Percentiles rank a stretch among this genome's conserved stretches.
These are phyloP conservation scores for Nigrospora osmanthi DNA, from an alignment of 2,329 filamentous ascomycete species.

Conservation along the genomic window DNA sequence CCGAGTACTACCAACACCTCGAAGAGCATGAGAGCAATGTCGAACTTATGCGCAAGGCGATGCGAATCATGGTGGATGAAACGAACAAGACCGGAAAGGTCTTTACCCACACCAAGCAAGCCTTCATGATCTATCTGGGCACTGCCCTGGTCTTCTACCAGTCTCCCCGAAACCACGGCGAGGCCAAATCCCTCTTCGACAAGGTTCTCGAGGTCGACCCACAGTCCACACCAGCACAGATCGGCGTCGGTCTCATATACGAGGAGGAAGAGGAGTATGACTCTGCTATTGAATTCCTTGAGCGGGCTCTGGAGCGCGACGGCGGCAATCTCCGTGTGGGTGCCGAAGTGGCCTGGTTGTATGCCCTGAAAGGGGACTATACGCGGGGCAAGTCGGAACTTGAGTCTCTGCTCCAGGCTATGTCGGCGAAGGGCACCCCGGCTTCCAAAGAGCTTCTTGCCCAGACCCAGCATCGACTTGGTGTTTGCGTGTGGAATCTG, in stretches of 20 bases:
- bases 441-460: conserved; percentile 65
- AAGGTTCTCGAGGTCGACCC: conserved; percentile 69
- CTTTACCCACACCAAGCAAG: conserved; percentile 64
- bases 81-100: conserved; percentile 58
- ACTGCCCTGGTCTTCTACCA: conserved; percentile 90
- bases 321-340: conserved; percentile 68
- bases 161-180: conserved; percentile 78
- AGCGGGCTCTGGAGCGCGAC: conserved; percentile 67
- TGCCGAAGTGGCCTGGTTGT: conserved; percentile 88
- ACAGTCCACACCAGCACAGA: conserved; percentile 70
- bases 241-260: conserved; percentile 84
- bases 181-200: conserved; percentile 82
- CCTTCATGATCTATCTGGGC: conserved; percentile 68
- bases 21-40: conserved; percentile 81
- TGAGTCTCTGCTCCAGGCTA: conserved; percentile 55
- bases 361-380: conserved; percentile 73
- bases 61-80: conserved; percentile 52
- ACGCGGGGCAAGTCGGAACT: conserved; percentile 60
- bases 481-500: conserved; percentile 78
- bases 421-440: conserved; percentile 41
- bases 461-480: conserved; percentile 79
- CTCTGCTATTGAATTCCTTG: conserved; percentile 73
- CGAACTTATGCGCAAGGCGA: conserved; percentile 70
- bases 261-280: conserved; percentile 88
- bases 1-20: conserved; percentile 73